Percentiles rank a stretch among this genome's conserved stretches.
These are phyloP conservation scores for Dictyostelium brefeldianum DNA, from an alignment of 78 protist genomes.

Conservation along the genomic window DNA sequence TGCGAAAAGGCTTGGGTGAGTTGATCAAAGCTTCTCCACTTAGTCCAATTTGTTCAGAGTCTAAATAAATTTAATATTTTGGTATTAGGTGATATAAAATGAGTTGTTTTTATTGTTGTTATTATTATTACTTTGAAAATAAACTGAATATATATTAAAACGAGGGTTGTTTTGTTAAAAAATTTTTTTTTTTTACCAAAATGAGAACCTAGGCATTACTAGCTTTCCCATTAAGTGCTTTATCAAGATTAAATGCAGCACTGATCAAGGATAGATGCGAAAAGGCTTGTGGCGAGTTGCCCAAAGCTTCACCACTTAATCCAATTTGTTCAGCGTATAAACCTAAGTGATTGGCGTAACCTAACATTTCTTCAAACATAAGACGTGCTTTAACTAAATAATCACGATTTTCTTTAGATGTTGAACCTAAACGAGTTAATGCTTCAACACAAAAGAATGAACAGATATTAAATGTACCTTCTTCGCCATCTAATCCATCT, in stretches of 20 bases:
- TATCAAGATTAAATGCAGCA: slow-evolving; percentile 81
- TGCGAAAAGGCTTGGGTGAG: slow-evolving; percentile 81
- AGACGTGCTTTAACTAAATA: slow-evolving; percentile 37
- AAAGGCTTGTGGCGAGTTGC: slow-evolving; percentile 84
- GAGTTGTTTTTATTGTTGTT: too few relatives aligned
- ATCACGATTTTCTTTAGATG: not conserved
- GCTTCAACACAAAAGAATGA: slow-evolving; percentile 76
- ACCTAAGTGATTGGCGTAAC: slow-evolving; percentile 82
- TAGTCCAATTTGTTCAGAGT: slow-evolving; percentile 68
- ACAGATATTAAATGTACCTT: slow-evolving; percentile 82
- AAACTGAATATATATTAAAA: too few relatives aligned
- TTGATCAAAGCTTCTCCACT: slow-evolving; percentile 79
- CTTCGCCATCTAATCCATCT: slow-evolving; percentile 59
- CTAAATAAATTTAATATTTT: too few relatives aligned
- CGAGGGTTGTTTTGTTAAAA: too few relatives aligned
- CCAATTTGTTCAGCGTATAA: slow-evolving; percentile 79
- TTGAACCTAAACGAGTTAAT: slow-evolving; percentile 22
- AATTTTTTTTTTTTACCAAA: too few relatives aligned
- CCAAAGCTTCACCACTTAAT: slow-evolving; percentile 66
- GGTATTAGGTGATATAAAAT: too few relatives aligned
- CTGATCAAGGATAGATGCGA: slow-evolving; percentile 59
- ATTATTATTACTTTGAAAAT: too few relatives aligned
- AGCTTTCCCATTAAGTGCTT: slow-evolving; percentile 2
- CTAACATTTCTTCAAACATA: slow-evolving; percentile 83
- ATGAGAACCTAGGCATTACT: too few relatives aligned